Base-by-base conservation (phyloP, 108 stramenopile species). In the Bacterosira constricta region DNA sequence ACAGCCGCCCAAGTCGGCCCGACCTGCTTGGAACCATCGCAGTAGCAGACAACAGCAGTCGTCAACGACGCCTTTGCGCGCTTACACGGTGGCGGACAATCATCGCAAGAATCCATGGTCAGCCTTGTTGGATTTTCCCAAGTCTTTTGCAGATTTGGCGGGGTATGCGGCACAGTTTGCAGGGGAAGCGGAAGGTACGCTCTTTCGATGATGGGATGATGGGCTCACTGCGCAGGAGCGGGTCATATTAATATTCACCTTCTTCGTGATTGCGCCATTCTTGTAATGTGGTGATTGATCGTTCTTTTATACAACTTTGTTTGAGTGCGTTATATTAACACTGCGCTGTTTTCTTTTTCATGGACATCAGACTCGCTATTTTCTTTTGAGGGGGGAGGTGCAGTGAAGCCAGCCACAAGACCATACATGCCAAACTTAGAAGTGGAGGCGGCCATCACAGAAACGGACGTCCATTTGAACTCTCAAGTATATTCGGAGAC, bases 381-480 rank as follows among this genome's bases (percentile, higher is more conserved):
- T 31, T 54, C 53, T 1, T 54, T 54, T 29, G 53, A 54, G 13
- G 53, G 53, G 6, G 53, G 53, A 17, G 53, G 53, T 2, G 34
- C 18, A 17, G 18, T 15, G 32, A 32, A 32, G 53, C 32, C 17
- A 54, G 53, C 53, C 32, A 54, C 53, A 3, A 54, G 31, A 23
- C 53, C 53, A n/a, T 31, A 4, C 53, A 54, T 54, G 53, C 31
- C 53, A 13, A 54, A 54, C 35, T 31, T 54, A 17, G 34, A 54
- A 54, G 7, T 54, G 30, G 53, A 54, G 13, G 53, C 25, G 27
- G 45, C 64, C 1, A 45, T 74, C 18, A 52, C 46, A 10, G 64
- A 74, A 41, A 66, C 73, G 21, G 65, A 66, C 30, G 41, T 38
- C 13, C 35, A 49, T 35, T 23, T 74, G 1, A 56, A 66, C 58